Conservation (phyloP, 2,329 filamentous ascomycete genomes). For the Emmonsiellopsis sp. region DNA sequence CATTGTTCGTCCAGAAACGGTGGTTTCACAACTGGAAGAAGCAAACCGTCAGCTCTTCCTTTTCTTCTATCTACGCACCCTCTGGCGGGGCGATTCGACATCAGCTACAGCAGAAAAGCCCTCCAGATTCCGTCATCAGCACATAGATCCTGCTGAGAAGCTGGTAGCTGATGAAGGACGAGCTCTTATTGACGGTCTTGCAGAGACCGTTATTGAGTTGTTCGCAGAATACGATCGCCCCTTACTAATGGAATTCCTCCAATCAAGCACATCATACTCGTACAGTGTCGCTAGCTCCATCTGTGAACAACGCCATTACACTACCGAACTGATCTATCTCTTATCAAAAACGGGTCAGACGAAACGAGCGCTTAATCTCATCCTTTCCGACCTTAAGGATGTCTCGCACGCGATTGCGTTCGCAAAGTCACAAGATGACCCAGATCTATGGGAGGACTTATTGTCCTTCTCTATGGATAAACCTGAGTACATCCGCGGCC, state of each 20-base stretch:
- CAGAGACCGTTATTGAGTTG: constrained; percentile 74
- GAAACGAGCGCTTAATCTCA: constrained; percentile 81
- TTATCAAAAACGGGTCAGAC: constrained; percentile 93
- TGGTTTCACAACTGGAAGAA: constrained; percentile 67
- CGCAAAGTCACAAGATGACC: constrained; percentile 84
- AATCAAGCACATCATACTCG: constrained; percentile 75
- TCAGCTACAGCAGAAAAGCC: constrained; percentile 25
- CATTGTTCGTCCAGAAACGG: constrained; percentile 66
- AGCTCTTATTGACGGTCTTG: constrained; percentile 72
- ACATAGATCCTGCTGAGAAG: constrained; percentile 36
- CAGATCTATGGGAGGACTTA: constrained; percentile 89
- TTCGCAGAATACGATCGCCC: constrained; percentile 77
- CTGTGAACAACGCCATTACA: constrained; percentile 72
- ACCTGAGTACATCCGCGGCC: constrained; percentile 81
- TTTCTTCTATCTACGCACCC: constrained; percentile 80
- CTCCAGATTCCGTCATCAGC: constrained; percentile 25
- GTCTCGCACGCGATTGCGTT: constrained; percentile 90
- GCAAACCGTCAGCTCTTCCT: constrained; percentile 65
- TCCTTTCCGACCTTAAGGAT: constrained; percentile 86
- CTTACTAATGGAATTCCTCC: constrained; percentile 79
- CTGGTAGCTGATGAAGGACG: constrained; percentile 49
- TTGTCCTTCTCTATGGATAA: constrained; percentile 97
- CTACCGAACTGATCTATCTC: constrained; percentile 89
- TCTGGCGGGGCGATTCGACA: constrained; percentile 71
- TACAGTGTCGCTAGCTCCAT: constrained; percentile 64